A percentile compares a stretch with the other conserved stretches of the same genome.
Evolutionary conservation across 1,284 basidiomycete species (phyloP).

Genomic region (Ceratobasidium sp.): DNA sequence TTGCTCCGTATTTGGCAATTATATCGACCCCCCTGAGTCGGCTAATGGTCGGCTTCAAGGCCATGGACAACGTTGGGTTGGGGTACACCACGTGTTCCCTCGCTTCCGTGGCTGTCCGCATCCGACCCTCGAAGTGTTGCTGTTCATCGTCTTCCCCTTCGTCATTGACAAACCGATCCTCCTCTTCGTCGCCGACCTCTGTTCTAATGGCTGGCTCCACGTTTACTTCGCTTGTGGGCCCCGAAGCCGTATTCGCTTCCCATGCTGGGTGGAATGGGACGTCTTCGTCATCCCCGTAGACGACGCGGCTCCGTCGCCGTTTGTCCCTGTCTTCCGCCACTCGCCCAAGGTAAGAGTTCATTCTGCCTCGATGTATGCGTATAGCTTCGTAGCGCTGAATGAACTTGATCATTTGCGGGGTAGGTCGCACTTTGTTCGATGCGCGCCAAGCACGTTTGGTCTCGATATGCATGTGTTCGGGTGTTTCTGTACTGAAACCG

Average conservation of each 20-base stretch:
- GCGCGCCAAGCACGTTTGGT: slow-evolving; percentile 12
- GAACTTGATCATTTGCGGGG: slow-evolving; percentile 14
- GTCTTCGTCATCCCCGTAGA: slow-evolving; percentile 1
- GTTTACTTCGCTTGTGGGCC: too few relatives aligned
- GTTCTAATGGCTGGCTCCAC: too few relatives aligned
- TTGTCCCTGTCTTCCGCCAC: background rate
- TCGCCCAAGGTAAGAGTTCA: background rate
- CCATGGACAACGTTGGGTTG: background rate
- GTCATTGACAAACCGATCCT: too few relatives aligned
- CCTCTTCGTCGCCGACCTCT: background rate
- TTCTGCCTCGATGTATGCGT: slow-evolving; percentile 8
- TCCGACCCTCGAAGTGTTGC: background rate
- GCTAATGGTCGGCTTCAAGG: background rate
- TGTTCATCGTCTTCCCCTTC: background rate
- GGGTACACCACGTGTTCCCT: slow-evolving; percentile 1
- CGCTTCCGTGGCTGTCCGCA: too few relatives aligned
- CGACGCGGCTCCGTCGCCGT: background rate
- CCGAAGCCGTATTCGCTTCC: too few relatives aligned
- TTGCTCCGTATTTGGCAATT: background rate
- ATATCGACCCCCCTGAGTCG: background rate
- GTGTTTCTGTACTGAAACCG: slow-evolving; percentile 47
- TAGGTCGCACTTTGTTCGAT: slow-evolving; percentile 24
- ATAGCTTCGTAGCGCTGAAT: slow-evolving; percentile 31
- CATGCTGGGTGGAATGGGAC: too few relatives aligned
- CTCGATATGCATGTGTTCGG: slow-evolving; percentile 47